These are phyloP conservation scores for Wickerhamiella cacticola DNA, from an alignment of 805 yeast species.

Conservation along the genomic window DNA sequence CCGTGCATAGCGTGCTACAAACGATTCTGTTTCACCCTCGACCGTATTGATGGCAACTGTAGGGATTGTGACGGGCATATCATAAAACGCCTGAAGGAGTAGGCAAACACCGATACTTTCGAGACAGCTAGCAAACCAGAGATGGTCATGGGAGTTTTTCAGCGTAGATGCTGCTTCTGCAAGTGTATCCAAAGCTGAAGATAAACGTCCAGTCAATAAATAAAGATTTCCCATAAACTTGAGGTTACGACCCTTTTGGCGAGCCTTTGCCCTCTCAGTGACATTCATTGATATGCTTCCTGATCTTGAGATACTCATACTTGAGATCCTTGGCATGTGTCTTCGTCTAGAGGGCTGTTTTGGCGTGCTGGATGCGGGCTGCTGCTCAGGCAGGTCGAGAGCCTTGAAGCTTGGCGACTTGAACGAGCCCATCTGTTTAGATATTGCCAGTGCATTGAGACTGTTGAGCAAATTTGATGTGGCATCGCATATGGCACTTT, in stretches of 20 bases:
- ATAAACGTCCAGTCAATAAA: constrained; percentile 65
- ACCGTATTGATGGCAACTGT: constrained; percentile 21
- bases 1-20: constrained; percentile 1
- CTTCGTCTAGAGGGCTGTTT: constrained; percentile 5
- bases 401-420: constrained; percentile 53
- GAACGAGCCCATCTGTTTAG: constrained; percentile 67
- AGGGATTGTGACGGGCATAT: constrained; percentile 35
- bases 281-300: constrained; percentile 29
- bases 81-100: constrained; percentile 46
- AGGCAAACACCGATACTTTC: constrained; percentile 66
- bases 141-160: constrained; percentile 52
- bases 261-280: constrained; percentile 32
- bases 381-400: constrained; percentile 18
- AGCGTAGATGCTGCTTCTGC: constrained; percentile 57
- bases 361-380: constrained; percentile 13
- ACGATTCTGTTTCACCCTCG: constrained; percentile 11
- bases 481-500: constrained; percentile 63
- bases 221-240: constrained; percentile 68
- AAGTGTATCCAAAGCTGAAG: constrained; percentile 58
- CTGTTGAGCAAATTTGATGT: constrained; percentile 50
- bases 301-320: constrained; percentile 19
- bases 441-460: constrained; percentile 51
- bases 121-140: constrained; percentile 84
- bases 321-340: constrained; percentile 10
- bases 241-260: constrained; percentile 58